Conservation (phyloP, 1,284 basidiomycete species). For the Puccinia hordei region DNA sequence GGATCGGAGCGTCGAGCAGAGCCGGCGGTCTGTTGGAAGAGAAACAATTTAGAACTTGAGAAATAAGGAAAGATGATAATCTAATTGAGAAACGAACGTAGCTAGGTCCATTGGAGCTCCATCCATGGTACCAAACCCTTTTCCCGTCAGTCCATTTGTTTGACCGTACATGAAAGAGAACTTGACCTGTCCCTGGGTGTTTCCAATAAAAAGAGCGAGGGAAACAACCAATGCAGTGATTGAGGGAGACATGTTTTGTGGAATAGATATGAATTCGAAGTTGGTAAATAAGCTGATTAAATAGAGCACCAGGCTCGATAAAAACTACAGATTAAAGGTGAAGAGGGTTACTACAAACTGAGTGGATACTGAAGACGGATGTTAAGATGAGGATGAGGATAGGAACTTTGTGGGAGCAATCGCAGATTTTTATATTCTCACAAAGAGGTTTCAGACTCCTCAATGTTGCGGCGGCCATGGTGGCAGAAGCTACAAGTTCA, state of each 20-base stretch:
- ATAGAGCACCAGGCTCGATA: constrained; percentile 15
- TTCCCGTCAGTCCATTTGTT: constrained; percentile 35
- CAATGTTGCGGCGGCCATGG: no score
- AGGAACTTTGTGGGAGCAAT: no score
- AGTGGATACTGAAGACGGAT: not conserved
- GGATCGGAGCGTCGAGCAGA: constrained; percentile 30
- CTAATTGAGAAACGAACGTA: constrained; percentile 1
- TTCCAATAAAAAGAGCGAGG: constrained; percentile 17
- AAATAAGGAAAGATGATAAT: not conserved
- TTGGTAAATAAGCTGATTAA: no score
- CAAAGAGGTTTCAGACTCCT: no score
- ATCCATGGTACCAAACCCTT: constrained; percentile 30
- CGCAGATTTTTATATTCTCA: no score
- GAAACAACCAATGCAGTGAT: not conserved
- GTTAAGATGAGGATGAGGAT: no score
- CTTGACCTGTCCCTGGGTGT: constrained; percentile 27
- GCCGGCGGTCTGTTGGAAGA: not conserved
- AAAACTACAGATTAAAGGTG: not conserved
- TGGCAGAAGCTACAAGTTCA: no score
- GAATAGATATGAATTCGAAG: not conserved
- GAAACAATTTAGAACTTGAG: not conserved
- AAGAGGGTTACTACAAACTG: not conserved
- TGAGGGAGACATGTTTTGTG: not conserved
- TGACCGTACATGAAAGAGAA: constrained; percentile 33
- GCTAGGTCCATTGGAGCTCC: constrained; percentile 29